Evolutionary conservation across 1,139 yeast genomes (phyloP).

Genomic region (Taphrina sp.): DNA sequence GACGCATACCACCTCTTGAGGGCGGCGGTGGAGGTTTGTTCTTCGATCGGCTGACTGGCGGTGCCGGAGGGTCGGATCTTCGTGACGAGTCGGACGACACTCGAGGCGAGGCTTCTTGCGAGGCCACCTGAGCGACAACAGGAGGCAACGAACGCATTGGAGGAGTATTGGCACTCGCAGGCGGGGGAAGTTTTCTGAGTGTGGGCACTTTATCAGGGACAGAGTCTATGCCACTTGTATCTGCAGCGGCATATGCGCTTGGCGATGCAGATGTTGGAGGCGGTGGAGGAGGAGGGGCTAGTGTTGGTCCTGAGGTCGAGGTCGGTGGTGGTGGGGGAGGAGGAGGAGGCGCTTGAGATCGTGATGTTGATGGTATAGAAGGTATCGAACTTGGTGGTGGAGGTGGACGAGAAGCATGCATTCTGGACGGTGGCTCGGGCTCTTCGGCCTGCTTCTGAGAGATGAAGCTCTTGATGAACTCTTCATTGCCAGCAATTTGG

Average conservation of each 20-base stretch:
- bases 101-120: constrained; percentile 8
- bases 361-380: constrained; percentile 7
- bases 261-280: constrained; percentile 33
- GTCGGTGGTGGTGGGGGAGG: constrained; percentile 38
- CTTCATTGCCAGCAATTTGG: constrained; percentile 80
- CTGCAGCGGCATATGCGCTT: too few species aligned
- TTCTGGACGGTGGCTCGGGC: constrained; percentile 57
- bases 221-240: too few species aligned
- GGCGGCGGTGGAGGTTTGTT: constrained; percentile 37
- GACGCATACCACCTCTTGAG: constrained; percentile 26
- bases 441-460: constrained; percentile 82
- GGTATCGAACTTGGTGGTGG: constrained; percentile 4
- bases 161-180: constrained; percentile 8
- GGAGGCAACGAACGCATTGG: constrained; percentile 36
- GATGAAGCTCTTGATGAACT: constrained; percentile 38
- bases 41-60: constrained; percentile 34
- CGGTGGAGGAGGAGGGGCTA: constrained; percentile 33
- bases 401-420: not conserved
- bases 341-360: constrained; percentile 40
- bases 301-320: constrained; percentile 26
- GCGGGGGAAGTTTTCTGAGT: constrained; percentile 13
- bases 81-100: constrained; percentile 18
- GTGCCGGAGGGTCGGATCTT: constrained; percentile 35
- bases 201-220: constrained; percentile 7
- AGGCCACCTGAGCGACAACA: constrained; percentile 34